A percentile compares a stretch with the other conserved stretches of the same genome.
Conservation (phyloP, 169 alveolate species). For the Eimeria sp. region DNA sequence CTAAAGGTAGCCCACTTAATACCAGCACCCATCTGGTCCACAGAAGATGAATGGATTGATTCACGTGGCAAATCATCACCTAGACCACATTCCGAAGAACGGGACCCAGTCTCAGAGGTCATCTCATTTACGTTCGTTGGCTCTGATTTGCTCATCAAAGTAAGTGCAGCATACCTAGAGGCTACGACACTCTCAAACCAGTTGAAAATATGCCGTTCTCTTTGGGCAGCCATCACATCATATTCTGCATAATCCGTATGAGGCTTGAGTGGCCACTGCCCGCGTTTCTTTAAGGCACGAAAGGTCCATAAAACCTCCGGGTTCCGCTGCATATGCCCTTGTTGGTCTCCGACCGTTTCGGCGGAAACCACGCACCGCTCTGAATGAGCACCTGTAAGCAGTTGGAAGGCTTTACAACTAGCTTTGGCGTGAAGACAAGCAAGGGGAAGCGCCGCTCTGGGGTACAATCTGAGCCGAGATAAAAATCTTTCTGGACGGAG, state of each 20-base stretch:
- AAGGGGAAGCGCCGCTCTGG: background rate
- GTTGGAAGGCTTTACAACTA: background rate
- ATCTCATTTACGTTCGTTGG: background rate
- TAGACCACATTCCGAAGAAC: background rate
- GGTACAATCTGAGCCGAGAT: background rate
- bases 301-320: background rate
- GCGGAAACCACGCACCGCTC: background rate
- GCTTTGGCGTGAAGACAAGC: background rate
- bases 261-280: background rate
- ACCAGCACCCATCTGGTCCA: background rate
- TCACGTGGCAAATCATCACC: background rate
- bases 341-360: background rate
- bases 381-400: slow-evolving; percentile 38
- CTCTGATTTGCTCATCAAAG: background rate
- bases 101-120: background rate
- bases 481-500: background rate
- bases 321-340: background rate
- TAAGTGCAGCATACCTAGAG: slow-evolving; percentile 31
- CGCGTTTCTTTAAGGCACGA: background rate
- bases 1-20: slow-evolving; percentile 42
- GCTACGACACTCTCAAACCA: slow-evolving; percentile 49
- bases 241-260: slow-evolving; percentile 32
- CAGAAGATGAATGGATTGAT: background rate
- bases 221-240: background rate
- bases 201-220: slow-evolving; percentile 26